A percentile compares a stretch with the other conserved stretches of the same genome.
phyloP scores from a whole-genome alignment of 371 early-diverging fungal species.

The Dichotomocladium elegans region DNA sequence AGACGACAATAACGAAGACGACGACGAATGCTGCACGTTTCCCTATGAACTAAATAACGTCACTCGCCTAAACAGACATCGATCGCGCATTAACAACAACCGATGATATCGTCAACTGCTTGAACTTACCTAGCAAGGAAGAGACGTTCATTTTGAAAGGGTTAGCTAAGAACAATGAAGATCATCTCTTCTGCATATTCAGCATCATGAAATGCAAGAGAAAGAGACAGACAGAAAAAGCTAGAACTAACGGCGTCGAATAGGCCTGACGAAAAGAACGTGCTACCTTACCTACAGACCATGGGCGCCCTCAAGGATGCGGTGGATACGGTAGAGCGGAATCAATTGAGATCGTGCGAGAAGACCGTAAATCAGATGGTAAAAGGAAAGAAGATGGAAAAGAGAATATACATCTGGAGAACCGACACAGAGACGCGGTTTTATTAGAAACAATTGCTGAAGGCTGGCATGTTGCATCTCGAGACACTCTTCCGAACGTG shows the following conservation, averaged over 20 bases:
- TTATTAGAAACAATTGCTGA: conserved; percentile 53
- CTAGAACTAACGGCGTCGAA: not conserved
- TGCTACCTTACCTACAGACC: conserved; percentile 48
- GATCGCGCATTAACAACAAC: conserved; percentile 66
- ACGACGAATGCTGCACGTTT: not conserved
- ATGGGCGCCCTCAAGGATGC: conserved; percentile 56
- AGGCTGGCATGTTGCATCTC: conserved; percentile 53
- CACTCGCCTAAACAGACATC: conserved; percentile 52
- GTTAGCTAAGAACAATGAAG: too few species aligned
- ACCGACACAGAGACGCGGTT: not conserved
- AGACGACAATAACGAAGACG: not conserved
- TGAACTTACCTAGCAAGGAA: conserved; percentile 75
- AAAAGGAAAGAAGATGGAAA: conserved; percentile 3
- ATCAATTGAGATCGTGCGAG: conserved; percentile 51
- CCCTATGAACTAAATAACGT: not conserved
- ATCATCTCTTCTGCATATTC: too few species aligned
- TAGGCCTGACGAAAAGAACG: conserved; percentile 52
- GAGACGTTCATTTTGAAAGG: conserved; percentile 64
- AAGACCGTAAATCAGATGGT: conserved; percentile 53
- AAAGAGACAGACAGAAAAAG: too few species aligned
- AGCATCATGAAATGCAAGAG: not conserved
- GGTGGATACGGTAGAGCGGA: conserved; percentile 48
- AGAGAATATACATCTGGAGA: not conserved
- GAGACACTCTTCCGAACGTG: conserved; percentile 54
- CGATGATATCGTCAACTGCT: conserved; percentile 71